These are phyloP conservation scores for Penicillium canariense DNA, from an alignment of 495 filamentous ascomycete genomes.

Conservation along the genomic window DNA sequence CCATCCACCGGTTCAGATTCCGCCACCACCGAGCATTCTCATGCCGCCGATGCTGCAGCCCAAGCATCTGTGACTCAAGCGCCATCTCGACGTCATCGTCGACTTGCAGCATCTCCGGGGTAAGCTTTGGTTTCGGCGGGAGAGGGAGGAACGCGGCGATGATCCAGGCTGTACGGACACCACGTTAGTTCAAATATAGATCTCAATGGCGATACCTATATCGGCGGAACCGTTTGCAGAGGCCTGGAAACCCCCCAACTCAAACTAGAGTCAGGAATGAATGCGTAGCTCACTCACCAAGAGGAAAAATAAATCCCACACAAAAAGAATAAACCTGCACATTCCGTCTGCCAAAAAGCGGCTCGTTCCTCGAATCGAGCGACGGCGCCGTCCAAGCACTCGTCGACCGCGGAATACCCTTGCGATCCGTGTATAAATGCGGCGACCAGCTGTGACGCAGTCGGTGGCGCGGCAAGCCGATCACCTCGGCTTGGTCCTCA, in stretches of 20 bases:
- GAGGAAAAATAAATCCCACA: constrained; percentile 80
- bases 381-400: constrained; percentile 67
- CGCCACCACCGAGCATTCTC: constrained; percentile 92
- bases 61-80: constrained; percentile 42
- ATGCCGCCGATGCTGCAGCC: constrained; percentile 61
- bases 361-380: constrained; percentile 58
- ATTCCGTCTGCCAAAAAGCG: constrained; percentile 65
- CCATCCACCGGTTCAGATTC: constrained; percentile 84
- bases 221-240: no score
- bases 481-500: constrained; percentile 21
- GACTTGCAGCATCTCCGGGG: constrained; percentile 21
- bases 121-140: constrained; percentile 51
- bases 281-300: constrained; percentile 54
- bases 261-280: no score
- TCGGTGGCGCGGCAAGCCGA: constrained; percentile 25
- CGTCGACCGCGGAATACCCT: constrained; percentile 31
- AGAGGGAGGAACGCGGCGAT: constrained; percentile 79
- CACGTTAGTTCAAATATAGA: not conserved
- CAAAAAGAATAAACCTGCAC: constrained; percentile 85
- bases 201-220: no score
- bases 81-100: constrained; percentile 42
- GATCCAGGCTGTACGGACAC: constrained; percentile 70
- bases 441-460: constrained; percentile 65
- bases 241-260: no score
- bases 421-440: constrained; percentile 64